phyloP scores from a whole-genome alignment of 2,329 filamentous ascomycete genomes.

The Fusarium coffeatum region DNA sequence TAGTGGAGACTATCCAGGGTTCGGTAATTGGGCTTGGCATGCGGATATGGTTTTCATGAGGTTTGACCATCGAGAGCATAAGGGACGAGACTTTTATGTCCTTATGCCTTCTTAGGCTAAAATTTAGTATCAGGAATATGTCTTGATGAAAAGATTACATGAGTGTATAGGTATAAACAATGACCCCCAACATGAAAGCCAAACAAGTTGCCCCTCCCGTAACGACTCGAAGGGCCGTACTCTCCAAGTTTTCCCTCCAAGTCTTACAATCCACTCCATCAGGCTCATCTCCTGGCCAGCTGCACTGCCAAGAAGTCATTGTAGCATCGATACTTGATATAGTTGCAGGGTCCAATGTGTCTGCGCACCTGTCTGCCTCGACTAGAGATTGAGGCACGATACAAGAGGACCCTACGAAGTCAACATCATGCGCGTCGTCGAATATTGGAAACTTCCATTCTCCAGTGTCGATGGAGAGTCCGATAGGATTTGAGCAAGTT shows the following conservation, averaged over 20 bases:
- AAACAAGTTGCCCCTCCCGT: not conserved
- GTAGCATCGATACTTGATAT: not conserved
- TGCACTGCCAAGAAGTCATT: not conserved
- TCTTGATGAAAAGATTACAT: not conserved
- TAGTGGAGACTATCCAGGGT: not conserved
- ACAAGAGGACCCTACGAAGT: not conserved
- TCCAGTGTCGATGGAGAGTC: not conserved
- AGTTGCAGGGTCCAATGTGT: not conserved
- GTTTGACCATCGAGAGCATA: not conserved
- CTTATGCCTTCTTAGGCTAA: no score
- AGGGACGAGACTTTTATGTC: not conserved
- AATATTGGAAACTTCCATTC: not conserved
- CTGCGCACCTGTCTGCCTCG: not conserved
- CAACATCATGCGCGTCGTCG: not conserved
- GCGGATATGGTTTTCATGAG: not conserved
- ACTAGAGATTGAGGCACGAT: not conserved
- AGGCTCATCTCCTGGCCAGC: not conserved
- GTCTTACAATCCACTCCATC: not conserved
- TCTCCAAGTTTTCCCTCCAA: not conserved
- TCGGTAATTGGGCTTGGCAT: not conserved
- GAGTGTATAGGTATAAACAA: not conserved
- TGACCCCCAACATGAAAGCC: not conserved
- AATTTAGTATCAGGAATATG: not conserved
- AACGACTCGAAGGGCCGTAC: not conserved
- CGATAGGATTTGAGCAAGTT: not conserved